Evolutionary conservation across 176 grass and related monocot genomes (phyloP).

Genomic region (Hordeum vulgare): MorexV3_pseudomolecules_assembly NC_058523.1:376676411-376676910

Average conservation of each 20-base stretch:
- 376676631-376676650: constrained; percentile 30
- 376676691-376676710: constrained; percentile 37
- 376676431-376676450: not conserved
- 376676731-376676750: not conserved
- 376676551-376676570: constrained; percentile 38
- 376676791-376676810: not conserved
- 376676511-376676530: constrained; percentile 32
- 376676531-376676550: constrained; percentile 64
- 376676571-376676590: not conserved
- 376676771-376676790: not conserved
- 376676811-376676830: not conserved
- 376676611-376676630: not conserved
- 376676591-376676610: not conserved
- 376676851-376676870: not conserved
- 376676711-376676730: not conserved
- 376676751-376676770: not conserved
- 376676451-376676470: constrained; percentile 16
- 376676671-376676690: constrained; percentile 52
- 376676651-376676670: constrained; percentile 58
- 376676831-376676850: not conserved
- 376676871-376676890: no score
- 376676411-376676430: constrained; percentile 7
- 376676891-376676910: no score
- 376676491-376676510: constrained; percentile 32
- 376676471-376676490: constrained; percentile 14